Base-by-base conservation (phyloP, 78 protist genomes). In the Capsaspora owczarzaki region DNA sequence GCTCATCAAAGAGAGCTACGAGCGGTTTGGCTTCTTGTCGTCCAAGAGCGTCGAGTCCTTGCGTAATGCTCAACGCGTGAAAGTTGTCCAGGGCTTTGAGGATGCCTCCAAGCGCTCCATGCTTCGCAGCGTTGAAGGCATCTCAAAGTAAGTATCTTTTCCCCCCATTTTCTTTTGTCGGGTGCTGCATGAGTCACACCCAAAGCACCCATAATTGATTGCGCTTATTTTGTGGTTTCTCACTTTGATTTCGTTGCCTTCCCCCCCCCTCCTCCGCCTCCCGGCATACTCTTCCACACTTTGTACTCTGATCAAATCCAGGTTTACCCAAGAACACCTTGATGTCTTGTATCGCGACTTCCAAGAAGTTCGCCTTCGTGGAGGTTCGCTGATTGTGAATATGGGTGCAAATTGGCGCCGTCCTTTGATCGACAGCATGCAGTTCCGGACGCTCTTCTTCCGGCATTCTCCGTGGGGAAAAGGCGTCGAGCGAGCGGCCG, bases 31-130 rank as follows among this genome's bases (percentile, higher is more conserved):
- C 47, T 41, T 25, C 41, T 40, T 25, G 27, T 22, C 75, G 20
- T 23, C 6, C 22, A 41, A 14, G 47, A 10, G 1, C 33, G 33
- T 41, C 35, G 4, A 43, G 49, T 29, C 8, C 72, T 25, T 63
- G 40, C 75, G 75, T 29, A 37, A 16, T 12, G 23, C 37, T 3
- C 49, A 22, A 22, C 75, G 75, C 51, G 49, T 69, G 75, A 16
- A 25, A 22, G 75, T 69, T 10, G 75, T 69, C 49, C 75, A 69
- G 47, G 75, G 49, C 37, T 41, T 69, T 49, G 37, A 69, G 47
- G 75, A 41, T 49, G 23, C 40, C n/a, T 4, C 40, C 75, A 37
- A 40, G 12, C n/a, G n/a, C 27, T 47, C 53, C 14, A 14, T 14
- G 6, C 27, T 47, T 6, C 14, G 6, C 27, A 14, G 53, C 53